Base-by-base conservation (phyloP, 2,329 filamentous ascomycete genomes). In the Knoxdaviesia proteae region DNA sequence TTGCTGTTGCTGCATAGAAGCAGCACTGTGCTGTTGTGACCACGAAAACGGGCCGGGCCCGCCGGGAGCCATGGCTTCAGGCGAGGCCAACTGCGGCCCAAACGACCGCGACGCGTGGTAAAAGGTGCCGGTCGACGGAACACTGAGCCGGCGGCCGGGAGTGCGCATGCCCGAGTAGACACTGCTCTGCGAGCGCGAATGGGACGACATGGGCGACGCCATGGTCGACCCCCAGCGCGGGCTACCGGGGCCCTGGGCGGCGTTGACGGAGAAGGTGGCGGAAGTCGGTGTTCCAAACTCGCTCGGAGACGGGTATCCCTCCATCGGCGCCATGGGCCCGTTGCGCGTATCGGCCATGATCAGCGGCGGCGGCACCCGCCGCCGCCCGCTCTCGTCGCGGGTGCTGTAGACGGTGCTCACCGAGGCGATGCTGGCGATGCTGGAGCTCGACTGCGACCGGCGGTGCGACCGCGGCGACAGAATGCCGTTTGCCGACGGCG, bases 201-300 rank as follows among this genome's bases (percentile, higher is more conserved):
- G 70, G 2, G 73, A 67, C 0, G 79, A 74, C 6, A 71, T 70
- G 0, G 86, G 84, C n/a, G 86, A 93, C 9, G 73, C 69, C 44
- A 84, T 63, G 0, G 63, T 65, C 2, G 77, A 72, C 20, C 20
- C 20, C 67, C 80, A 90, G 42, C 76, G 74, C 5, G 86, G 84
- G 54, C 84, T 93, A 47, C 73, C 78, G 42, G 77, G 77, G 0
- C 20, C 20, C 20, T 20, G 20, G 20, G 20, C 20, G 20, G 20
- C 20, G 20, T 74, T 79, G 1, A 74, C 77, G 1, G 84, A 84
- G 51, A 84, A 92, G 0, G 82, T 83, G 7, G 81, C 76, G 1
- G 86, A 88, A 0, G 82, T 86, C 3, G 86, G 84, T 3, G 86
- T 93, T 53, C 79, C 81, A 48, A 80, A 82, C 34, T 82, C 81